Evolutionary conservation across 169 alveolate genomes (phyloP), one percentile per base, ranked within the genome.

Genomic region (Theileria luwenshuni): DNA sequence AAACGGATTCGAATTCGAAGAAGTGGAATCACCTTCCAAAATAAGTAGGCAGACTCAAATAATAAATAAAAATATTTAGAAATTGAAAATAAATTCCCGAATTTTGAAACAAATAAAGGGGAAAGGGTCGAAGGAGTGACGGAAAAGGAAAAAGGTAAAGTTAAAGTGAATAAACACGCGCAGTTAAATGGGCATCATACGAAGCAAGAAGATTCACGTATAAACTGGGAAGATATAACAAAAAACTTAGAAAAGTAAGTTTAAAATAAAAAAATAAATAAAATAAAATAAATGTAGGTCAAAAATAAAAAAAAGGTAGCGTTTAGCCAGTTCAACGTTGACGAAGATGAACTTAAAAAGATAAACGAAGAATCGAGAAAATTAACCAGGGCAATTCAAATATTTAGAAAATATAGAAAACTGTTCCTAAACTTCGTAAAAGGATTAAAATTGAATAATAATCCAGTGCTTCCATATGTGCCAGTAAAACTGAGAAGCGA

Each of bases 171-270:
- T 68, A 12, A 68, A 41, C 10, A 0, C 43, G 30, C 13, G n/a
- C 30, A 58, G 73, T 73, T 32, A 48, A 43, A 54, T 79, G 87
- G 87, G 83, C 87, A 0, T 49, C 71, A 52, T 79, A 63, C 59
- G 87, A 79, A 65, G 74, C 73, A 0, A 52, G 83, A 60, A 69
- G 87, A 42, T 79, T 79, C 64, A 65, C 76, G 15, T 79, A 71
- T 72, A 79, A 79, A 33, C 33, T 79, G 25, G 87, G 83, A 38
- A 70, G 76, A 28, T 72, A 63, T 51, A 79, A 79, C 67, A 42
- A 47, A 38, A 77, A 79, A 75, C 21, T 79, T 58, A 74, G 87
- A 32, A 70, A 71, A 65, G 69, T 79, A 35, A 65, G 27, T 6
- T 67, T 45, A 27, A 17, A 51, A 48, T 17, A 49, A n/a, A 59